Evolutionary conservation across 768 basidiomycete species (phyloP).

Genomic region (Rhodotorula taiwanensis): DNA sequence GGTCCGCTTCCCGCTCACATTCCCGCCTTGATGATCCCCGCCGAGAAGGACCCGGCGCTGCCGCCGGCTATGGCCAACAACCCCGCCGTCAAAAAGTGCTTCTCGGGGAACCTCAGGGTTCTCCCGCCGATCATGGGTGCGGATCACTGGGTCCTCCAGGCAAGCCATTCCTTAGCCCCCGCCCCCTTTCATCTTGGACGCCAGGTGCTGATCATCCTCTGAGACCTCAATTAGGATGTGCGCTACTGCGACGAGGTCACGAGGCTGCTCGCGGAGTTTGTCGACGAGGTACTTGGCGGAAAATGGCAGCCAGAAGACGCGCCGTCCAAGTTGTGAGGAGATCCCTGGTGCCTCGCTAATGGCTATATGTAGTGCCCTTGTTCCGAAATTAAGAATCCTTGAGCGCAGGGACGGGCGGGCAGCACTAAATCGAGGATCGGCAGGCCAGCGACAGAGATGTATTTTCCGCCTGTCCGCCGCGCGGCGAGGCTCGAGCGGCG

Average conservation of each 20-base stretch:
- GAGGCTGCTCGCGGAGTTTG: constrained; percentile 16
- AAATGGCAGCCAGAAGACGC: constrained; percentile 11
- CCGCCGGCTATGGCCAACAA: constrained; percentile 18
- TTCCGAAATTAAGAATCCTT: no score
- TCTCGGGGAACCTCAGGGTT: constrained; percentile 27
- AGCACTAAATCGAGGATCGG: no score
- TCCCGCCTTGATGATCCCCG: constrained; percentile 28
- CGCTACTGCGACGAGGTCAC: constrained; percentile 19
- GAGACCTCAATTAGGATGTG: constrained; percentile 10
- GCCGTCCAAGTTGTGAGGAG: neutral
- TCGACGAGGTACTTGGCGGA: constrained; percentile 14
- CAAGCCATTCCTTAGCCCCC: neutral
- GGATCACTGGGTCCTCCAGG: constrained; percentile 30
- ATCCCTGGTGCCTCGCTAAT: no score
- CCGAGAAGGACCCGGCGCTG: constrained; percentile 23
- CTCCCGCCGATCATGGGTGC: constrained; percentile 8
- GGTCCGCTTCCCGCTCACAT: constrained; percentile 11
- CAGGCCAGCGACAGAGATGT: no score
- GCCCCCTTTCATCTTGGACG: no score
- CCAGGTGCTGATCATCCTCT: neutral
- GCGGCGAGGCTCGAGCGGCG: no score
- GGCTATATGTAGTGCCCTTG: no score
- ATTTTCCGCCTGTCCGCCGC: no score
- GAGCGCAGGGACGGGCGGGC: no score
- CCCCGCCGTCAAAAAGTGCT: neutral